Base-by-base conservation (phyloP, 1,284 basidiomycete genomes). In the Rugiboletus extremiorientalis region DNA sequence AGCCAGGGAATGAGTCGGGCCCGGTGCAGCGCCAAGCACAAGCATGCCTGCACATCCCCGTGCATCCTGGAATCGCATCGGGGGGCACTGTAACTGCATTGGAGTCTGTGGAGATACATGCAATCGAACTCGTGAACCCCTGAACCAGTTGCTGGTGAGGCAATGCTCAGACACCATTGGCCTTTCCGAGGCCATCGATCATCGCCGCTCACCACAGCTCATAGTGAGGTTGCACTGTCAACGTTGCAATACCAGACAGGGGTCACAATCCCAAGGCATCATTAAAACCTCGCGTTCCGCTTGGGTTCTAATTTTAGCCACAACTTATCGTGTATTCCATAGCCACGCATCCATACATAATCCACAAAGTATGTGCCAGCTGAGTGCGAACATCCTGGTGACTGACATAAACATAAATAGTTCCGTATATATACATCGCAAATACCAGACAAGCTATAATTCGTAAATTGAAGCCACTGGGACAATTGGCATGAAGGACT, bases 1-100 rank as follows among this genome's bases (percentile, higher is more conserved):
- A 37, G 41, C 40, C 28, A 23, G 20, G 50, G 65, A 54, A 63
- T 16, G 60, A 42, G 47, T 64, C 65, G 55, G 56, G 38, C 33
- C 60, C 60, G 65, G 38, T 49, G 42, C 45, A 44, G 16, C 46
- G 52, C 53, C n/a, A n/a, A n/a, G n/a, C n/a, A n/a, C 52, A 58
- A 41, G 52, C 48, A 54, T 52, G 53, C 47, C 23, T 38, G 22
- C 44, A 54, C 22, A 25, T 52, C 30, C 31, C 55, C 20, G 53
- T 54, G 23, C 41, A 7, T 47, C 46, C 52, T 44, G 50, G 22
- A 52, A 44, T 43, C 37, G 48, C 38, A 42, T 55, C 65, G 45
- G 50, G 52, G n/a, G 46, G 47, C 43, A 50, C 44, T 46, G 45
- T 50, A 33, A n/a, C n/a, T n/a, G n/a, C n/a, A n/a, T n/a, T n/a